Evolutionary conservation across 1,284 basidiomycete species (phyloP).

Genomic region (Amylostereum areolatum): DNA sequence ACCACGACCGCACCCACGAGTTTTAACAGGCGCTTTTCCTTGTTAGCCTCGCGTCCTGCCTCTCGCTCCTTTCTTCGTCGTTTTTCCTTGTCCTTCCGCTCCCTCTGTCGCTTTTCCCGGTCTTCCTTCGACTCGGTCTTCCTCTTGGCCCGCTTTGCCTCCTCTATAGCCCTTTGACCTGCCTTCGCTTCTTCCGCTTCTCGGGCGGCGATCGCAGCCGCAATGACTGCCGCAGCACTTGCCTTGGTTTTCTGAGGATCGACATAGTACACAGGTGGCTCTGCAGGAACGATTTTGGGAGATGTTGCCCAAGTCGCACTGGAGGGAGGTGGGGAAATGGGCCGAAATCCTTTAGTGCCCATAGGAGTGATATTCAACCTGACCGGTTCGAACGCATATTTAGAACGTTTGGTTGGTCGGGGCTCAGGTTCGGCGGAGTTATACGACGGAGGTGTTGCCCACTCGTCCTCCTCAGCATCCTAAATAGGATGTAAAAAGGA

Average conservation of each 20-base stretch:
- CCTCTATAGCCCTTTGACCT: constrained; percentile 27
- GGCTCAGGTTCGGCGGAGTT: constrained; percentile 17
- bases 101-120: constrained; percentile 24
- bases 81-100: constrained; percentile 31
- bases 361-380: constrained; percentile 18
- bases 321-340: constrained; percentile 2
- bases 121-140: constrained; percentile 23
- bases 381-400: constrained; percentile 12
- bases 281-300: background rate
- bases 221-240: constrained; percentile 39
- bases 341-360: constrained; percentile 8
- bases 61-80: constrained; percentile 49
- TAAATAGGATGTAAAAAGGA: constrained; percentile 3
- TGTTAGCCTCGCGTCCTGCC: constrained; percentile 41
- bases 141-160: constrained; percentile 22
- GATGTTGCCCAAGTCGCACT: background rate
- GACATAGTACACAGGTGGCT: background rate
- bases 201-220: constrained; percentile 38
- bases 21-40: constrained; percentile 81
- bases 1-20: constrained; percentile 90
- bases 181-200: constrained; percentile 26
- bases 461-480: constrained; percentile 19
- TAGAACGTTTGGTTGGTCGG: constrained; percentile 27
- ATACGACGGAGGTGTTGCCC: constrained; percentile 3
- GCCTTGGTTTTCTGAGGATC: constrained; percentile 3